A percentile compares a stretch with the other conserved stretches of the same genome.
These are phyloP conservation scores for Arthrocladium fulminans DNA, from an alignment of 2,329 filamentous ascomycete species.

Conservation along the genomic window DNA sequence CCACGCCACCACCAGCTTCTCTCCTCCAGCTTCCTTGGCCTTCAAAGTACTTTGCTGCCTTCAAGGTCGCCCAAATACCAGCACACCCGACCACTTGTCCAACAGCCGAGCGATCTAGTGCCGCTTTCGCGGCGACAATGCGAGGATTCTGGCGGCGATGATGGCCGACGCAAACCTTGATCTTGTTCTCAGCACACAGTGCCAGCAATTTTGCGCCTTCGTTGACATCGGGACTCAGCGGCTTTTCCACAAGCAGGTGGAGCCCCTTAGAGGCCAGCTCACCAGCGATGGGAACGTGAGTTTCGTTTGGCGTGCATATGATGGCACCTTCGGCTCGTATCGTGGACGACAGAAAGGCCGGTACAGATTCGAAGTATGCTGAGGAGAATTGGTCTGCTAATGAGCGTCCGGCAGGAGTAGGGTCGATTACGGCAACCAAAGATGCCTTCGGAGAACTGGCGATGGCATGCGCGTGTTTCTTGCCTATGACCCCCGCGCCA, in stretches of 20 bases:
- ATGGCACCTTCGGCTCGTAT: not conserved
- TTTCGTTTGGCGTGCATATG: conserved; percentile 7
- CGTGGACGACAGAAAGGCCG: not conserved
- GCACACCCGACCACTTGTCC: conserved; percentile 9
- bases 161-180: conserved; percentile 10
- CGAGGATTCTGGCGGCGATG: conserved; percentile 11
- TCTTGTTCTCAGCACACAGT: not conserved
- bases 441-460: not conserved
- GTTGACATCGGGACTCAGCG: not conserved
- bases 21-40: not conserved
- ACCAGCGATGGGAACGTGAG: not conserved
- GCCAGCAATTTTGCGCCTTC: not conserved
- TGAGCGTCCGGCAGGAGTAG: not conserved
- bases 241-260: conserved; percentile 7
- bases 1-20: conserved; percentile 5
- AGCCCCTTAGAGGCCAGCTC: not conserved
- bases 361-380: not conserved
- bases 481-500: not conserved
- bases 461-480: not conserved
- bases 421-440: conserved; percentile 1
- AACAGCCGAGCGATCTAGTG: conserved; percentile 1
- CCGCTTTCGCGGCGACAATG: conserved; percentile 9
- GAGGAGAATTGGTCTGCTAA: not conserved
- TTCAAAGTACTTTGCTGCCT: conserved; percentile 9
- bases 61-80: conserved; percentile 10